phyloP scores from a whole-genome alignment of 2,329 filamentous ascomycete species.

The Diplodia seriata region DNA sequence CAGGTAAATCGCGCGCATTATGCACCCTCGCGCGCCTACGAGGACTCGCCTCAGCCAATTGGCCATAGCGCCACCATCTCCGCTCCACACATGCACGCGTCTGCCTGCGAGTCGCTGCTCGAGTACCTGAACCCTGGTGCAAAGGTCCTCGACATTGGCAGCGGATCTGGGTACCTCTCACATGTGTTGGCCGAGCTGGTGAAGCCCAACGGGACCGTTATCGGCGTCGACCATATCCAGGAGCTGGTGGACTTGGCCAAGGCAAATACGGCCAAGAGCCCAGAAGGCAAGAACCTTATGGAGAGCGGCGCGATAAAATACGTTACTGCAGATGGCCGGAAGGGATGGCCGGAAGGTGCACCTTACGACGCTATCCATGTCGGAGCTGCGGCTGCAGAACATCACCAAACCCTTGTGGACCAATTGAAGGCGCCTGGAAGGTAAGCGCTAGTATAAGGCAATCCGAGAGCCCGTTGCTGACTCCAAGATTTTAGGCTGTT shows the following conservation, averaged over 20 bases:
- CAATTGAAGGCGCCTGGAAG: slow-evolving; percentile 80
- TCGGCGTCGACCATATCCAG: slow-evolving; percentile 59
- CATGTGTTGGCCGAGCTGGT: slow-evolving; percentile 85
- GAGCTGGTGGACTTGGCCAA: slow-evolving; percentile 52
- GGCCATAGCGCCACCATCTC: slow-evolving; percentile 73
- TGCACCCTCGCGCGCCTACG: slow-evolving; percentile 73
- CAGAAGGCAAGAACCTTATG: slow-evolving; percentile 62
- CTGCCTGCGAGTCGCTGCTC: slow-evolving; percentile 68
- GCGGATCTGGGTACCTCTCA: slow-evolving; percentile 74
- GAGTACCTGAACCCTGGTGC: slow-evolving; percentile 61
- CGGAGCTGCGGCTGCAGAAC: slow-evolving; percentile 78
- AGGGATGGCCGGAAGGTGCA: slow-evolving; percentile 54
- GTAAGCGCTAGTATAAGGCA: not conserved
- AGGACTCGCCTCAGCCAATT: slow-evolving; percentile 73
- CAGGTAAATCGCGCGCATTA: slow-evolving; percentile 91
- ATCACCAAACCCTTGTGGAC: slow-evolving; percentile 75
- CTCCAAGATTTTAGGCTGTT: slow-evolving; percentile 63
- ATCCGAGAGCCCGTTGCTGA: not conserved
- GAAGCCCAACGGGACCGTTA: slow-evolving; percentile 54
- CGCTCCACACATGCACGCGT: slow-evolving; percentile 76
- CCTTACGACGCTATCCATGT: slow-evolving; percentile 96
- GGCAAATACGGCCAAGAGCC: slow-evolving; percentile 54
- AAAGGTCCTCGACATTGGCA: slow-evolving; percentile 57
- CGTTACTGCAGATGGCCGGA: slow-evolving; percentile 70
- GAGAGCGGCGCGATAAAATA: slow-evolving; percentile 71